A percentile compares a stretch with the other conserved stretches of the same genome.
Conservation (phyloP, 1,284 basidiomycete genomes). For the Uromyces viciae-fabae region DNA sequence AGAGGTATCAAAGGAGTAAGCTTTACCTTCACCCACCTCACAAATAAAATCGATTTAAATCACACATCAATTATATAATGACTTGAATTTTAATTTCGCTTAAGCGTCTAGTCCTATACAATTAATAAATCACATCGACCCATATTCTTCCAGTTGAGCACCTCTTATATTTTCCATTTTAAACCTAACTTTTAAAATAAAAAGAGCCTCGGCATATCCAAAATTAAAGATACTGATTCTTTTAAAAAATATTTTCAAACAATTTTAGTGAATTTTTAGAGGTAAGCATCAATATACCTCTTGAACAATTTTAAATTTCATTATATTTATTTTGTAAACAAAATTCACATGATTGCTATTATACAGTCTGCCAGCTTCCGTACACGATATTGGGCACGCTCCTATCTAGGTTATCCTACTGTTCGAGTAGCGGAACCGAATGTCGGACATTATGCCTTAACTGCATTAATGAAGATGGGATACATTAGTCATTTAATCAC, state of each 20-base stretch:
- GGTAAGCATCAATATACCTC: constrained; percentile 47
- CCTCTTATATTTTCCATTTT: constrained; percentile 15
- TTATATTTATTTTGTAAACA: background rate
- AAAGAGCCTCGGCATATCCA: background rate
- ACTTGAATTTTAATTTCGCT: constrained; percentile 5
- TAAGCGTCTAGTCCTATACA: constrained; percentile 19
- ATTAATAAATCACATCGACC: constrained; percentile 53
- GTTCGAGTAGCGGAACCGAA: constrained; percentile 52
- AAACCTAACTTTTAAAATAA: background rate
- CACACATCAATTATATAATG: no score
- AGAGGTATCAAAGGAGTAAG: constrained; percentile 23
- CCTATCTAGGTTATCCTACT: constrained; percentile 53
- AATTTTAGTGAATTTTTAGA: constrained; percentile 48
- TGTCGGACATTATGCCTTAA: constrained; percentile 51
- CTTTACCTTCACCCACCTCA: background rate
- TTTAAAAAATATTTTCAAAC: background rate
- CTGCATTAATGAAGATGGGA: constrained; percentile 52
- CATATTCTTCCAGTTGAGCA: constrained; percentile 52
- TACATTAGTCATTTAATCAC: constrained; percentile 52
- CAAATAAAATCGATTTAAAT: background rate
- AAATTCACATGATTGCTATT: background rate
- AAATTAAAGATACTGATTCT: background rate
- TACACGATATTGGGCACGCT: constrained; percentile 54
- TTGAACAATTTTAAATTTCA: background rate
- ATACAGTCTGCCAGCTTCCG: constrained; percentile 16